These are phyloP conservation scores for Fagus sylvatica DNA, from an alignment of 306 rosid genomes.

Conservation along the genomic window DNA sequence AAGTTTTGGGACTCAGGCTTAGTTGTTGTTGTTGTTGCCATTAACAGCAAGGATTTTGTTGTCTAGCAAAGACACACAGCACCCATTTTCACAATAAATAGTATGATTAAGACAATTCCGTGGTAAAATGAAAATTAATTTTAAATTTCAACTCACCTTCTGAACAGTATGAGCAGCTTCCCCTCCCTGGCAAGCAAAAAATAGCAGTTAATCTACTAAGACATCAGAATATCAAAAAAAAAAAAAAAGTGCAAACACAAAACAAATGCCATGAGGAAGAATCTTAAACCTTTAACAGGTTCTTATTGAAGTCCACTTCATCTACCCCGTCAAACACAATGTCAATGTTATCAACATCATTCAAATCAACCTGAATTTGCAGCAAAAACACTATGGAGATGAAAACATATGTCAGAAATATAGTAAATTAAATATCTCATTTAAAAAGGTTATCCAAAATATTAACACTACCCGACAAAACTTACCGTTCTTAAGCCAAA, in stretches of 20 bases:
- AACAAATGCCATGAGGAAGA: background rate
- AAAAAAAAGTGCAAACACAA: background rate
- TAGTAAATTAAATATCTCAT: background rate
- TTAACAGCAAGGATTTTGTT: no score
- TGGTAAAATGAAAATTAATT: background rate
- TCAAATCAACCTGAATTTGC: conserved; percentile 20
- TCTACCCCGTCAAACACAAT: conserved; percentile 22
- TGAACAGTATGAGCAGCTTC: conserved; percentile 25
- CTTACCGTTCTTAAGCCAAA: conserved; percentile 26
- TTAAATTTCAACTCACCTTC: conserved; percentile 13
- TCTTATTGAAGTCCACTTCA: conserved; percentile 27
- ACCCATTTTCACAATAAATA: background rate
- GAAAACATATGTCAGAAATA: background rate
- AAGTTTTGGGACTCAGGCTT: no score
- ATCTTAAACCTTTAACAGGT: conserved; percentile 17
- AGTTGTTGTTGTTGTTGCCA: no score
- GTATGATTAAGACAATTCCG: no score
- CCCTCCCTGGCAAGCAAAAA: conserved; percentile 4
- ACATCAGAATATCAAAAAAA: background rate
- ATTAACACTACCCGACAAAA: background rate
- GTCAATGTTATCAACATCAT: conserved; percentile 20
- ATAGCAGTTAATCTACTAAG: conserved; percentile 1
- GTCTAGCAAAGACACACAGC: background rate
- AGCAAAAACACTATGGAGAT: background rate
- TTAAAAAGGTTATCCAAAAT: background rate